Base-by-base conservation (phyloP, 208 protist species). In the Trypanosoma rangeli region DNA sequence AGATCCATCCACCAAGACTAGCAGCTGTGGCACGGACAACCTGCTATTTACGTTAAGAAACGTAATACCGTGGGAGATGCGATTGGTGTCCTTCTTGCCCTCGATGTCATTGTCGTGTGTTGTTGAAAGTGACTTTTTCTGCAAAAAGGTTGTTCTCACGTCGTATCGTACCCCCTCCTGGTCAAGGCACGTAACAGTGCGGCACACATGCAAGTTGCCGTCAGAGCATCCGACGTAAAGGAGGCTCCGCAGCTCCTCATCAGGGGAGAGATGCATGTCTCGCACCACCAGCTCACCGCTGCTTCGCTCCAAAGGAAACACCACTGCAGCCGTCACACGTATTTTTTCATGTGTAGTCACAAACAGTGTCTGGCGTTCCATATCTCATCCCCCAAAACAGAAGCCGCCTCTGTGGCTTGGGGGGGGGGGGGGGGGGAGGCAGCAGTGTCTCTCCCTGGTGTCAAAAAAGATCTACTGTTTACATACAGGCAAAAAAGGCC, bases 181-280 rank as follows among this genome's bases (percentile, higher is more conserved):
- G 24, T 65, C 46, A 39, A 61, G 33, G 24, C 37, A 54, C 9
- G 37, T 53, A 20, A 72, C 50, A 53, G 77, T 64, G 39, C 70
- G 75, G 20, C 76, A 68, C n/a, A 74, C 67, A 26, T 78, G 56
- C 22, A 88, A 55, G 0, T 57, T 79, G 55, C 71, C 64, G 48
- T 82, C 64, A 0, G 53, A 56, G 4, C 69, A 66, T 18, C 79
- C 76, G 37, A 82, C 57, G 33, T 76, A 82, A 5, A 85, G 56
- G 35, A 81, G 70, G 5, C 69, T 44, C 29, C 67, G 58, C 26
- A 83, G 54, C 26, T 66, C 61, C 39, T 83, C 79, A n/a, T 52
- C 33, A 50, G 57, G 50, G 12, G 15, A 26, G 5, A 73, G 68
- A 59, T 63, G 48, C 33, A 55, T 49, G 18, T 54, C 46, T 22